Base-by-base conservation (phyloP, 1,284 basidiomycete genomes). In the Tilletia caries region DNA sequence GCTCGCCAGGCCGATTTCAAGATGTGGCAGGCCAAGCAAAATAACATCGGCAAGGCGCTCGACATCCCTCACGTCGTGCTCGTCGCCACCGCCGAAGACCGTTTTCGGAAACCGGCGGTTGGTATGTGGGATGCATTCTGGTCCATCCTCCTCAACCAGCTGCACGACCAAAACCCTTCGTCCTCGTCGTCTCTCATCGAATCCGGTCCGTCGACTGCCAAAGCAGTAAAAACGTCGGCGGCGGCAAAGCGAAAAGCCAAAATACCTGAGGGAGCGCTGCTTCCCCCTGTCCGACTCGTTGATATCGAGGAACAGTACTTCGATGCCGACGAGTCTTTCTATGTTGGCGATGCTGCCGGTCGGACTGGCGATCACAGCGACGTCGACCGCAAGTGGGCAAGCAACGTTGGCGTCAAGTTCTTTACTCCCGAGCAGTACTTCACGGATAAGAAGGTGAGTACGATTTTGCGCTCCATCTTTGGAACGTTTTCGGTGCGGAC, bases 311-410 rank as follows among this genome's bases (percentile, higher is more conserved):
- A n/a, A 15, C 29, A 33, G 32, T 37, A 62, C n/a, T 62, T 76
- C 50, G 73, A 79, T 29, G n/a, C 27, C 20, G 43, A 37, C 12
- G 20, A 65, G 32, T 73, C 71, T 43, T 82, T 80, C 70, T 82
- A 75, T 44, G 80, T 82, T 1, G 81, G 81, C 4, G 81, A 82
- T 69, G 81, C 81, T 18, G 81, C 81, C 3, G 81, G 81, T 1
- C 50, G 79, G 52, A 71, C 43, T 46, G 29, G 37, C 23, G 79
- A 82, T 65, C 79, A 79, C 66, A 68, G 67, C 64, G 79, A 82
- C 65, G 77, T 78, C 13, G 79, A 81, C 48, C 75, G 76, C n/a
- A 80, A 79, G 32, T 81, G 77, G 76, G 81, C 81, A 4, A 60
- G 73, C 18, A 82, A 82, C 68, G 77, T 79, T 18, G 76, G 76